phyloP scores from a whole-genome alignment of 2,329 filamentous ascomycete genomes.

The Aureobasidium sp. region DNA sequence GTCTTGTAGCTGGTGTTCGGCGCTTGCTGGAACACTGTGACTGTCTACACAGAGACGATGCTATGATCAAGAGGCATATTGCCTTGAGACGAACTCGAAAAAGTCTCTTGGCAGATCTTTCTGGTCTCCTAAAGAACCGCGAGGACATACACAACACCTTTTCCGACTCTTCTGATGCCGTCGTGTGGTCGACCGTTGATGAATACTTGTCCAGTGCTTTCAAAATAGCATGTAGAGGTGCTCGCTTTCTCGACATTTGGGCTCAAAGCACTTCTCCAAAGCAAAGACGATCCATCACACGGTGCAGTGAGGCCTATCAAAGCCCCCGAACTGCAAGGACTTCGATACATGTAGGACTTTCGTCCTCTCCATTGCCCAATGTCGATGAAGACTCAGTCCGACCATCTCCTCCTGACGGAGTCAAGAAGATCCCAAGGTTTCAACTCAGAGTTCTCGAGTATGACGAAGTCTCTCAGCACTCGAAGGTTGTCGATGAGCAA shows the following conservation, averaged over 20 bases:
- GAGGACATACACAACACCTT: slow-evolving; percentile 76
- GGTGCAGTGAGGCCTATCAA: background rate
- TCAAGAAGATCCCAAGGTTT: background rate
- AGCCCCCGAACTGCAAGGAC: background rate
- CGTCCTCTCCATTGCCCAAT: slow-evolving; percentile 34
- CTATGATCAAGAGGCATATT: slow-evolving; percentile 67
- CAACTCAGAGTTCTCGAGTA: background rate
- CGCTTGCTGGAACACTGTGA: slow-evolving; percentile 82
- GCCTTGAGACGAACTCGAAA: slow-evolving; percentile 74
- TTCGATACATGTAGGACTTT: background rate
- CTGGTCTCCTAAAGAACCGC: slow-evolving; percentile 78
- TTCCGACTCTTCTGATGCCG: slow-evolving; percentile 44
- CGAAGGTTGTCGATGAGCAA: background rate
- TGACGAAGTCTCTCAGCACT: background rate
- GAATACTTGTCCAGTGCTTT: slow-evolving; percentile 92
- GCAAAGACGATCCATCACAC: background rate
- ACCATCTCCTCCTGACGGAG: background rate
- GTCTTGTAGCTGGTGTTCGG: slow-evolving; percentile 86
- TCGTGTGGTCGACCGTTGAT: slow-evolving; percentile 72
- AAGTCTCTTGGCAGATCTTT: slow-evolving; percentile 80
- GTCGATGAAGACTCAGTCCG: background rate
- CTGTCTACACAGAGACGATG: slow-evolving; percentile 76
- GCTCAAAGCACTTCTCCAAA: slow-evolving; percentile 41
- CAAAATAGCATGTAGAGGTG: slow-evolving; percentile 84
- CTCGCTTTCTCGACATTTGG: slow-evolving; percentile 82